phyloP scores from a whole-genome alignment of 352 stramenopile genomes.

The Phytophthora sojae region DNA sequence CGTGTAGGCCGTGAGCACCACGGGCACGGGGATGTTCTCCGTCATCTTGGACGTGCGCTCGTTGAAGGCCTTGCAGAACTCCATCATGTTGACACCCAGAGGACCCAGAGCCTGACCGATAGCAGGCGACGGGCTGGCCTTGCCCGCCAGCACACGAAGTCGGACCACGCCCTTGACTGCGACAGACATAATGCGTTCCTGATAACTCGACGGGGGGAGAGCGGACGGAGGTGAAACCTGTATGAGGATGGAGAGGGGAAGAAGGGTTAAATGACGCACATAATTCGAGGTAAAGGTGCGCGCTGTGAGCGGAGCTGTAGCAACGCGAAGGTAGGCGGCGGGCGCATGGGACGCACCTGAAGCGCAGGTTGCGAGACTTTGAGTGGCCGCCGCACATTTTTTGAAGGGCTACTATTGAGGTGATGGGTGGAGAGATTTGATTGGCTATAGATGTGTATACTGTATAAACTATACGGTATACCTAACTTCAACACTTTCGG shows the following conservation, averaged over 20 bases:
- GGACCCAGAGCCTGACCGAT: constrained; percentile 95
- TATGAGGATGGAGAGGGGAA: constrained; percentile 3
- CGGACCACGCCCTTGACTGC: constrained; percentile 85
- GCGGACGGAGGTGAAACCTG: constrained; percentile 17
- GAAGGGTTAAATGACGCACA: constrained; percentile 21
- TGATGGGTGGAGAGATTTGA: background rate
- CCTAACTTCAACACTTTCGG: too few species aligned
- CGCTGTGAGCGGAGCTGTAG: constrained; percentile 3
- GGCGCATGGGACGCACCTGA: constrained; percentile 18
- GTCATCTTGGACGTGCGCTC: constrained; percentile 93
- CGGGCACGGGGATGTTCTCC: constrained; percentile 93
- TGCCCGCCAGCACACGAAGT: constrained; percentile 86
- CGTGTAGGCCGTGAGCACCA: constrained; percentile 93
- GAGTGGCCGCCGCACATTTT: constrained; percentile 35
- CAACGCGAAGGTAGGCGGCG: constrained; percentile 3
- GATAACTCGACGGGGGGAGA: constrained; percentile 15
- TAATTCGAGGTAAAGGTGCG: background rate
- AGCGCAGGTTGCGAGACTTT: constrained; percentile 25
- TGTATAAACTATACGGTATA: background rate
- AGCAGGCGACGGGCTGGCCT: constrained; percentile 86
- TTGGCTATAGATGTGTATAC: constrained; percentile 8
- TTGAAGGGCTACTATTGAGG: constrained; percentile 23
- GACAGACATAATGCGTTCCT: constrained; percentile 37
- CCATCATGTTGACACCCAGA: constrained; percentile 99
- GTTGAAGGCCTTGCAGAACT: constrained; percentile 99